These are phyloP conservation scores for Phytophthora parvispora DNA, from an alignment of 352 stramenopile species.

Conservation along the genomic window DNA sequence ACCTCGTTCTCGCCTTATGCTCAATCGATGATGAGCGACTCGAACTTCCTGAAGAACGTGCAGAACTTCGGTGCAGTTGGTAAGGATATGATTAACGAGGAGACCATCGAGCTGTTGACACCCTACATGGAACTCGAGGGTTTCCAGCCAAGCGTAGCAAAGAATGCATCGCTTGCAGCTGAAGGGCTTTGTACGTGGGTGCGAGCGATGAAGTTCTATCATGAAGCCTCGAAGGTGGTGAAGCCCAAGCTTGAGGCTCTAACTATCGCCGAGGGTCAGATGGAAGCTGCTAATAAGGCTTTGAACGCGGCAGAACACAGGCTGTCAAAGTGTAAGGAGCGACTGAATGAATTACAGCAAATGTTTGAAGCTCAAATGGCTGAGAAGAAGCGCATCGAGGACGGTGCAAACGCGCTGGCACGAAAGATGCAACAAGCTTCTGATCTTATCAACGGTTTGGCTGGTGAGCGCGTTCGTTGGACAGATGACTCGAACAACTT, in stretches of 20 bases:
- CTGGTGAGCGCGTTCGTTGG: constrained; percentile 97
- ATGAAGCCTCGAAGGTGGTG: constrained; percentile 99
- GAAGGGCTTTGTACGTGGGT: constrained; percentile 99
- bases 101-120: constrained; percentile 98
- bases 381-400: constrained; percentile 98
- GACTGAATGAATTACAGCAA: constrained; percentile 95
- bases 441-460: constrained; percentile 97
- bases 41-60: constrained; percentile 98
- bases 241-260: constrained; percentile 99
- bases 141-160: constrained; percentile 96
- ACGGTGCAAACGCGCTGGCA: constrained; percentile 95
- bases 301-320: constrained; percentile 94
- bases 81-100: constrained; percentile 99
- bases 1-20: constrained; percentile 97
- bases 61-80: constrained; percentile 96
- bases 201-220: constrained; percentile 99
- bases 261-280: constrained; percentile 96
- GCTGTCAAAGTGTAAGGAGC: constrained; percentile 95
- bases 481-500: constrained; percentile 99
- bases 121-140: constrained; percentile 98
- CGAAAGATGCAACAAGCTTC: constrained; percentile 99
- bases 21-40: constrained; percentile 97
- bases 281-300: constrained; percentile 98
- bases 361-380: constrained; percentile 99
- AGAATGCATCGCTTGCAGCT: constrained; percentile 97